Base-by-base conservation (phyloP, 371 early-diverging fungal species). In the Circinella minor region DNA sequence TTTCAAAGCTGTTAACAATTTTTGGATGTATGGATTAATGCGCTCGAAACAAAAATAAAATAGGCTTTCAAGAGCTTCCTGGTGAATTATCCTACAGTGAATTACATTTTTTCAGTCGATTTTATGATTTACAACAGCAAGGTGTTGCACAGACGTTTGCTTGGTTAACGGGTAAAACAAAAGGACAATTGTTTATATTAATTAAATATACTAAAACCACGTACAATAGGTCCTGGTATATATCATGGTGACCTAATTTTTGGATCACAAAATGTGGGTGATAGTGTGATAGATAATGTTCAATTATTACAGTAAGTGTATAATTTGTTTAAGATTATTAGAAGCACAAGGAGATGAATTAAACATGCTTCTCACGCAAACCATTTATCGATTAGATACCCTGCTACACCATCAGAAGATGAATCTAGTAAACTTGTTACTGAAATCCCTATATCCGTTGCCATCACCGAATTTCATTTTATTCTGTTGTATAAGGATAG, bases 401-500 rank as follows among this genome's bases (percentile, higher is more conserved):
- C 92, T 15, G 78, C 88, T 37, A 84, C 81, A 0, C 66, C 82
- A 0, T 74, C 85, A 2, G 86, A 88, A 57, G 77, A 80, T 34
- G 81, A 85, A 37, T 69, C 80, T 17, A 68, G 82, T 1, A 70
- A 77, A 27, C 70, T 82, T 3, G 70, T 75, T 11, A 76, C 77
- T 13, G 92, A 92, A 65, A 75, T 83, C 43, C 96, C 96, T 0
- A 78, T 94, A 5, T 86, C 94, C 0, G 77, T 95, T 65, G 91
- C 90, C 6, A 72, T 94, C 65, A 95, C 96, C 4, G 93, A 94
- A 75, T 96, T 95, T 72, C 98, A 97, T 71, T 91, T 91, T 69
- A 77, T 97, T 55, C 78, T 96, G 47, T 82, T 96, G 37, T 95
- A 93, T 77, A 80, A 85, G 36, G 87, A 90, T 71, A 81, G 88